Conservation (phyloP, 148 eudicot genomes). For the Selenicereus undatus region DNA sequence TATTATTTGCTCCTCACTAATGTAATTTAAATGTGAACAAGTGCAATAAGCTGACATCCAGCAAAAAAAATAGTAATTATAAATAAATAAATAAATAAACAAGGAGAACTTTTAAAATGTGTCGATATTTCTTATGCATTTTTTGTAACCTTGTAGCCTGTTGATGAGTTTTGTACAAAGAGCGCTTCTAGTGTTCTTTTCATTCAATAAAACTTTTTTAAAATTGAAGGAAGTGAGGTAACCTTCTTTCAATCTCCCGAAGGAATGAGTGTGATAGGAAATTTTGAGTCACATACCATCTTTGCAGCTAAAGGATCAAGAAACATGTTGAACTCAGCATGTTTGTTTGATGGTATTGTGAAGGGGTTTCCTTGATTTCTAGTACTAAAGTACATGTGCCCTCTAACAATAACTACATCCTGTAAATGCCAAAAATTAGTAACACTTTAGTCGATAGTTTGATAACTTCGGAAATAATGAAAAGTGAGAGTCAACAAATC, state of each 20-base stretch:
- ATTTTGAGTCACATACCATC: slow-evolving; percentile 47
- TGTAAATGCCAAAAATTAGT: slow-evolving; percentile 19
- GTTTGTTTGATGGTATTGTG: slow-evolving; percentile 52
- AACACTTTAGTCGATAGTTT: neutral
- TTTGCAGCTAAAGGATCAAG: slow-evolving; percentile 87
- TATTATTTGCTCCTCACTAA: too few relatives aligned
- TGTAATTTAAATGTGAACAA: too few relatives aligned
- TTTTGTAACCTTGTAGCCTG: slow-evolving; percentile 44
- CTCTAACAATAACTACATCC: slow-evolving; percentile 76
- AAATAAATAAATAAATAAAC: neutral
- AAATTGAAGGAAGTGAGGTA: slow-evolving; percentile 29
- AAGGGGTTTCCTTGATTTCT: slow-evolving; percentile 46
- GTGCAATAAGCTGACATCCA: too few relatives aligned
- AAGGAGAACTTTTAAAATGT: slow-evolving; percentile 45
- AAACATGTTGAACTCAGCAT: slow-evolving; percentile 72
- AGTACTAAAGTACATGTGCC: slow-evolving; percentile 37
- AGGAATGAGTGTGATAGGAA: slow-evolving; percentile 62
- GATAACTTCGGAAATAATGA: neutral
- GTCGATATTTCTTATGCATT: slow-evolving; percentile 52
- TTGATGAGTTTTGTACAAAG: slow-evolving; percentile 45
- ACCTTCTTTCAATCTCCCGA: slow-evolving; percentile 45
- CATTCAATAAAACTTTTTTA: slow-evolving; percentile 24
- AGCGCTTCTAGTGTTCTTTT: slow-evolving; percentile 57
- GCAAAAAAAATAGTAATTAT: too few relatives aligned
- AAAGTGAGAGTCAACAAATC: neutral